Evolutionary conservation across 164 flowering plant genomes (phyloP).

Genomic region (Nelumbo lutea): DNA sequence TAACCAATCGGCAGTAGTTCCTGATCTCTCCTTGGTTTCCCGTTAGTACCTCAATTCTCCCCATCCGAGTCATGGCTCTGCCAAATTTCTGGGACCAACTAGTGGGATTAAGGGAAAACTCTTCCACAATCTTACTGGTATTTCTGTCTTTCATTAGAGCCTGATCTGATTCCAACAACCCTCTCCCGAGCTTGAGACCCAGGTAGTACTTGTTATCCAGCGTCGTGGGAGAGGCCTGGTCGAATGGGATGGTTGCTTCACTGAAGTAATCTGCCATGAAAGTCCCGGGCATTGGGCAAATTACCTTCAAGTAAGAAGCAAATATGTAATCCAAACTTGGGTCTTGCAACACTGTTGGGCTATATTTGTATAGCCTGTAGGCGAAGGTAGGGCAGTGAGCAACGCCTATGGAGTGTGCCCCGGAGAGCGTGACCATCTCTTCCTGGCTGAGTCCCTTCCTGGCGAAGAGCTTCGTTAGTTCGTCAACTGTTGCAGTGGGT

Average conservation of each 20-base stretch:
- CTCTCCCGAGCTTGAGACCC: conserved; percentile 7
- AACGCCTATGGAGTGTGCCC: conserved; percentile 28
- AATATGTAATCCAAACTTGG: conserved; percentile 2
- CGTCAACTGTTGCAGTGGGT: neutral
- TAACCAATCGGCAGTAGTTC: conserved; percentile 8
- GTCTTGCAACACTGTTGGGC: neutral
- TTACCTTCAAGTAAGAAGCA: neutral
- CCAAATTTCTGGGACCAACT: conserved; percentile 9
- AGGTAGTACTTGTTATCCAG: conserved; percentile 18
- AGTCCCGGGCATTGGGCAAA: conserved; percentile 10
- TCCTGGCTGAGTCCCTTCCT: conserved; percentile 14
- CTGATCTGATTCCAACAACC: conserved; percentile 22
- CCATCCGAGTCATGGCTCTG: conserved; percentile 21
- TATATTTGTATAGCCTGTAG: conserved; percentile 10
- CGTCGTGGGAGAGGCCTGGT: conserved; percentile 2
- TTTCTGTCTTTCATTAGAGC: conserved; percentile 4
- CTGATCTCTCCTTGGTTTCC: conserved; percentile 25
- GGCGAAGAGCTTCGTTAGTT: conserved; percentile 3
- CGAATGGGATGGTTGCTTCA: conserved; percentile 3
- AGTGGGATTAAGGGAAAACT: neutral
- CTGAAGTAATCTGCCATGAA: neutral
- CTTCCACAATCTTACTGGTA: conserved; percentile 9
- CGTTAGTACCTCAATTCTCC: conserved; percentile 20
- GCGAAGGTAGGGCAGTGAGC: conserved; percentile 16
- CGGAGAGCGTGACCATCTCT: conserved; percentile 23